Evolutionary conservation across 192 early-diverging fungal genomes (phyloP).

Genomic region (Linnemannia zychae): DNA sequence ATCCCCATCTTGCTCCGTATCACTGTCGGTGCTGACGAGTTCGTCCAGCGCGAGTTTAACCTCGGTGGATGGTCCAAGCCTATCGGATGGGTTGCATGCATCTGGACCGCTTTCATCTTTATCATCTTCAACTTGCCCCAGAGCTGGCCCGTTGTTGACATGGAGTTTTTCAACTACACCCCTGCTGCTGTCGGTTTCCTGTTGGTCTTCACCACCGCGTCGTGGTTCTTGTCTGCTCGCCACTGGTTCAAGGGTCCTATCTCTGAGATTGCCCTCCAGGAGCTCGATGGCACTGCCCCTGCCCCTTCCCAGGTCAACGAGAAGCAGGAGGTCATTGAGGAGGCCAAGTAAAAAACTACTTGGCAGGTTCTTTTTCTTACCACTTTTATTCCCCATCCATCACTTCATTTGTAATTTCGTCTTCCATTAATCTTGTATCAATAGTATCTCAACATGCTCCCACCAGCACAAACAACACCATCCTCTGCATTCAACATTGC

Average conservation of each 20-base stretch:
- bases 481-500: constrained; percentile 5
- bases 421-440: not conserved
- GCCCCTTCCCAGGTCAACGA: not conserved
- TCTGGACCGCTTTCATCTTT: constrained; percentile 57
- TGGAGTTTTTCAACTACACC: constrained; percentile 51
- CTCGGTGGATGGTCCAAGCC: constrained; percentile 33
- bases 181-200: constrained; percentile 52
- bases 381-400: not conserved
- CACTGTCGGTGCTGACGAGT: constrained; percentile 35
- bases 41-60: constrained; percentile 50
- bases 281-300: constrained; percentile 17
- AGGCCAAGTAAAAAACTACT: not conserved
- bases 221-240: constrained; percentile 51
- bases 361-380: not conserved
- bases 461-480: not conserved
- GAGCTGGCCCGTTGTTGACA: constrained; percentile 37
- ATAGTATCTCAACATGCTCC: constrained; percentile 9
- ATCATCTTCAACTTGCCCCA: constrained; percentile 54
- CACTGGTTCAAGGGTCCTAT: constrained; percentile 49
- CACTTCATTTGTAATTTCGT: not conserved
- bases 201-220: constrained; percentile 35
- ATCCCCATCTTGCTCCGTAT: constrained; percentile 51
- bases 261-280: constrained; percentile 37
- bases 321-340: constrained; percentile 4
- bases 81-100: constrained; percentile 40